A percentile compares a stretch with the other conserved stretches of the same genome.
These are phyloP conservation scores for Puccinia novopanici DNA, from an alignment of 1,284 basidiomycete genomes.

Conservation along the genomic window DNA sequence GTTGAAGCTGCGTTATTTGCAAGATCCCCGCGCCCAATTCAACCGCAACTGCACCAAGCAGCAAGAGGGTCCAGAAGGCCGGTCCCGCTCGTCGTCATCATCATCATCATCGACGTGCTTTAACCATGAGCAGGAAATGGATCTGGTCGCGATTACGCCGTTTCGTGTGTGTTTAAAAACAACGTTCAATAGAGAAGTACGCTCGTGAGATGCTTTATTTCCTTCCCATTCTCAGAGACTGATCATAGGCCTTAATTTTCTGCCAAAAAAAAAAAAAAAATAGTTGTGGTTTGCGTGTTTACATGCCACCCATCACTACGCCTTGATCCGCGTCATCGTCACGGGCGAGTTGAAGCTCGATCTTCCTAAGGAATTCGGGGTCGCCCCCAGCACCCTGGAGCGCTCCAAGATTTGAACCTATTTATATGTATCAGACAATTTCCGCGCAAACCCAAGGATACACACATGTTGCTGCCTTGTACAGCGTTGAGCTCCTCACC, in stretches of 20 bases:
- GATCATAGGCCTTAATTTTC: too few species aligned
- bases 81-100: not conserved
- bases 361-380: conserved; percentile 56
- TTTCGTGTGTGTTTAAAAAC: not conserved
- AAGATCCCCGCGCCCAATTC: not conserved
- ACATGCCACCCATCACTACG: conserved; percentile 58
- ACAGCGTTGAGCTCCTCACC: too few species aligned
- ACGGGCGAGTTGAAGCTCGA: conserved; percentile 54
- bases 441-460: too few species aligned
- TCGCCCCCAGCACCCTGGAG: conserved; percentile 57
- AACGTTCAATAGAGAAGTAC: conserved; percentile 24
- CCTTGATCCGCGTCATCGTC: conserved; percentile 56
- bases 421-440: too few species aligned
- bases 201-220: not conserved
- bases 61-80: not conserved
- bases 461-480: too few species aligned
- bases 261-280: too few species aligned
- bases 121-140: not conserved
- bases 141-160: conserved; percentile 7
- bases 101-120: not conserved
- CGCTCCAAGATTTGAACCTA: conserved; percentile 51
- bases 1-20: not conserved
- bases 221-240: too few species aligned
- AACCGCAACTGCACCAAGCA: not conserved
- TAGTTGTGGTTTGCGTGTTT: conserved; percentile 57